Percentiles rank a stretch among this genome's conserved stretches.
These are phyloP conservation scores for Geotrichum histeridarum DNA, from an alignment of 1,139 yeast species.

Conservation along the genomic window DNA sequence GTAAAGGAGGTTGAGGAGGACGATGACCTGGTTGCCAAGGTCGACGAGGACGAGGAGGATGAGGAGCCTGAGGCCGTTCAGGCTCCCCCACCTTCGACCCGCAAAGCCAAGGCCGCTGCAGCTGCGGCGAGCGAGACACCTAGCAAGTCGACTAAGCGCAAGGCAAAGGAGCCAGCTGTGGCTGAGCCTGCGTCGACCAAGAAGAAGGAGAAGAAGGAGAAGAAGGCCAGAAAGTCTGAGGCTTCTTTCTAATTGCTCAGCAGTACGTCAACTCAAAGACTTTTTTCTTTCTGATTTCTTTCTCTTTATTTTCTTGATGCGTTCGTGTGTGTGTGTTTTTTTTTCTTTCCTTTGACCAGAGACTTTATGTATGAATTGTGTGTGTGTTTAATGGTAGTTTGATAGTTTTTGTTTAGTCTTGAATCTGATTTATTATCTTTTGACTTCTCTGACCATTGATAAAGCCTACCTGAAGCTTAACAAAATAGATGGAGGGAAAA, in stretches of 20 bases:
- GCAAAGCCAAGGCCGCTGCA: not conserved
- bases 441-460: not conserved
- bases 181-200: not conserved
- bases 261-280: not conserved
- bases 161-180: not conserved
- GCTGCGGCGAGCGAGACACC: not conserved
- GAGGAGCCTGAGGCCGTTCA: not conserved
- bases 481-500: too few species aligned
- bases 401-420: not conserved
- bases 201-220: constrained; percentile 11
- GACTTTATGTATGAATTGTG: too few species aligned
- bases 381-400: not conserved
- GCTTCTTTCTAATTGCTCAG: not conserved
- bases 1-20: not conserved
- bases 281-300: not conserved
- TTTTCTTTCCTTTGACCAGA: not conserved
- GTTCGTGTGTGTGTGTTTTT: not conserved
- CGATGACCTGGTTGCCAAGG: not conserved
- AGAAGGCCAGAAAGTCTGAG: constrained; percentile 14
- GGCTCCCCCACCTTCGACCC: not conserved
- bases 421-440: not conserved
- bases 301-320: not conserved
- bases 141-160: constrained; percentile 1
- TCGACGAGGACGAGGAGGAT: not conserved
- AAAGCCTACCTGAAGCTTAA: too few species aligned